These are phyloP conservation scores for Abelmoschus esculentus DNA, from an alignment of 345 rosid genomes.

Conservation along the genomic window DNA sequence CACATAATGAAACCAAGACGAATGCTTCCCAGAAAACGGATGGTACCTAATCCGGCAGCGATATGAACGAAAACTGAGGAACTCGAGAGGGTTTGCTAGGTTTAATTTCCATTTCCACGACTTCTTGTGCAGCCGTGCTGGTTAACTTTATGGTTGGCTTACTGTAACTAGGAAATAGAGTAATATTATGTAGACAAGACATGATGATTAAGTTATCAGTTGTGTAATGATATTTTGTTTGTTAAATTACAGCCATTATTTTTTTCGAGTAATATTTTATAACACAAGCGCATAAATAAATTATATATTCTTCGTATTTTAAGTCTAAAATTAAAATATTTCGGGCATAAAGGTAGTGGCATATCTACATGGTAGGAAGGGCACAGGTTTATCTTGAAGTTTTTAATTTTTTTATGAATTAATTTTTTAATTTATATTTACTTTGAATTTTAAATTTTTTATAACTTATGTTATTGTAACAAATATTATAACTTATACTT, in stretches of 20 bases:
- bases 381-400: too few relatives aligned
- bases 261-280: too few relatives aligned
- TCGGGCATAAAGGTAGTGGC: too few relatives aligned
- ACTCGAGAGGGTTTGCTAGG: not conserved
- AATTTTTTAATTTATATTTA: too few relatives aligned
- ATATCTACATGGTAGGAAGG: too few relatives aligned
- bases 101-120: not conserved
- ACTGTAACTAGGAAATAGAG: not conserved
- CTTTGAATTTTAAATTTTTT: too few relatives aligned
- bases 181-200: not conserved
- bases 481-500: too few relatives aligned
- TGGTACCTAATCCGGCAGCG: constrained; percentile 11
- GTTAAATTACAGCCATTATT: not conserved
- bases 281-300: too few relatives aligned
- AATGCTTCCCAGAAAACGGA: constrained; percentile 11
- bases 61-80: constrained; percentile 2
- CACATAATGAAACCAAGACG: constrained; percentile 1
- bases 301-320: too few relatives aligned
- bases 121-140: not conserved
- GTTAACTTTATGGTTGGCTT: not conserved
- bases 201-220: not conserved
- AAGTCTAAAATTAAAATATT: too few relatives aligned
- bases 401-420: too few relatives aligned
- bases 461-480: too few relatives aligned
- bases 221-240: not conserved